These are phyloP conservation scores for Colletotrichum truncatum DNA, from an alignment of 2,329 filamentous ascomycete genomes.

Conservation along the genomic window DNA sequence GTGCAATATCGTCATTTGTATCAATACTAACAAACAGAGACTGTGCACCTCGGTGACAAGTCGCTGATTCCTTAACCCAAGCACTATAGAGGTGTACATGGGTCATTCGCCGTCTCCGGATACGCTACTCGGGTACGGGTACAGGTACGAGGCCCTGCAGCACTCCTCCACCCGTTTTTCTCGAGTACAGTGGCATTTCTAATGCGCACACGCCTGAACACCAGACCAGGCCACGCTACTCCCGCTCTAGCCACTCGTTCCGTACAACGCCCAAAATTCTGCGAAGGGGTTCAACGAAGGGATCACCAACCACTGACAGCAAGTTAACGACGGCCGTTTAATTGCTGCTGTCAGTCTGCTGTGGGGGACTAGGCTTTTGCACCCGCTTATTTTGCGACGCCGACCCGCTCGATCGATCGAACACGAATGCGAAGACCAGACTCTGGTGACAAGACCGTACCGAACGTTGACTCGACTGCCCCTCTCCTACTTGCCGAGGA, in stretches of 20 bases:
- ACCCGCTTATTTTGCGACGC: slow-evolving; percentile 26
- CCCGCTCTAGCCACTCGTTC: slow-evolving; percentile 12
- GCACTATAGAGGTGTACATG: neutral
- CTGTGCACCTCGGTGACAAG: neutral
- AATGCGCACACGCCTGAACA: slow-evolving; percentile 28
- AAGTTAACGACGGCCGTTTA: neutral
- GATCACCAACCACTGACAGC: neutral
- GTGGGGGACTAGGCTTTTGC: neutral
- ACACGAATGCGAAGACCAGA: slow-evolving; percentile 29
- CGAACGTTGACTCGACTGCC: slow-evolving; percentile 8
- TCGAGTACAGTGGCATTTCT: slow-evolving; percentile 32
- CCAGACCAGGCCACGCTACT: slow-evolving; percentile 25
- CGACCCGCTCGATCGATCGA: slow-evolving; percentile 23
- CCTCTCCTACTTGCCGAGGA: slow-evolving; percentile 5
- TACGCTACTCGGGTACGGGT: slow-evolving; percentile 8
- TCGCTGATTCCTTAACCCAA: neutral
- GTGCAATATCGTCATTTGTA: slow-evolving; percentile 4
- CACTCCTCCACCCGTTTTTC: slow-evolving; percentile 30
- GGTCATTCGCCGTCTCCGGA: neutral
- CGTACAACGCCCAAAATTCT: slow-evolving; percentile 13
- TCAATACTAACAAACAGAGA: neutral
- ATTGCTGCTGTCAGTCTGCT: neutral
- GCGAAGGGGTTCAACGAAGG: slow-evolving; percentile 18
- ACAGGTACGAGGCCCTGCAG: slow-evolving; percentile 26
- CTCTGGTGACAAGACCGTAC: slow-evolving; percentile 13